A percentile compares a stretch with the other conserved stretches of the same genome.
These are phyloP conservation scores for Eragrostis curvula DNA, from an alignment of 176 grass and related monocot species.

Conservation along the genomic window DNA sequence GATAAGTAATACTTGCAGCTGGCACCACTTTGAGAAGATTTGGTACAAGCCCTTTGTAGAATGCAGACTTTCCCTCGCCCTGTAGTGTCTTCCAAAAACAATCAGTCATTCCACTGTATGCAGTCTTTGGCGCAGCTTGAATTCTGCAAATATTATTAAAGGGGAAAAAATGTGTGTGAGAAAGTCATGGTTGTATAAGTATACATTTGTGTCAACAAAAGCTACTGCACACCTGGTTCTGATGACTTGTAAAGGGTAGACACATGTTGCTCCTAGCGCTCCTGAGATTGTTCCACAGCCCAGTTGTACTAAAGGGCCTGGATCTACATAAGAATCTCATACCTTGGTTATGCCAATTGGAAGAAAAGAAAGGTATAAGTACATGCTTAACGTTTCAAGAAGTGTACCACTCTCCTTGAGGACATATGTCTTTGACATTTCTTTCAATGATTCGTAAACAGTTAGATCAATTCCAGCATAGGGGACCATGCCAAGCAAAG, in stretches of 20 bases:
- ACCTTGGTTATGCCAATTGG: constrained; percentile 5
- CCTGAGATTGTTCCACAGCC: constrained; percentile 89
- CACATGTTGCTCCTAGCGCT: constrained; percentile 86
- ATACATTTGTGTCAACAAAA: constrained; percentile 29
- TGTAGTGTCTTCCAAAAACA: constrained; percentile 66
- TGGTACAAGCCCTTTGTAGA: constrained; percentile 85
- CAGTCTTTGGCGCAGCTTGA: constrained; percentile 65
- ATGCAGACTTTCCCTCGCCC: constrained; percentile 65
- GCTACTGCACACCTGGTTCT: constrained; percentile 70
- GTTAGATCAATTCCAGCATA: constrained; percentile 95
- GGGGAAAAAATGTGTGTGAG: background rate
- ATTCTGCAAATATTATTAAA: constrained; percentile 53
- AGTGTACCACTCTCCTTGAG: constrained; percentile 72
- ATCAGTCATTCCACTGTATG: constrained; percentile 84
- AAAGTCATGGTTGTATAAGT: background rate
- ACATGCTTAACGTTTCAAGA: constrained; percentile 15
- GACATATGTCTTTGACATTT: constrained; percentile 85
- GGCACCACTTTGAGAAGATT: constrained; percentile 93
- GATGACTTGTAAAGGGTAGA: constrained; percentile 90
- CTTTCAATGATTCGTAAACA: constrained; percentile 88
- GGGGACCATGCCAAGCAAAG: constrained; percentile 87
- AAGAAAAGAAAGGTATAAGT: constrained; percentile 5
- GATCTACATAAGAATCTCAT: constrained; percentile 51
- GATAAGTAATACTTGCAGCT: constrained; percentile 90
- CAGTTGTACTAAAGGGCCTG: constrained; percentile 71